Base-by-base conservation (phyloP, 164 flowering plant species). In the grape (Vitis vinifera) region DNA sequence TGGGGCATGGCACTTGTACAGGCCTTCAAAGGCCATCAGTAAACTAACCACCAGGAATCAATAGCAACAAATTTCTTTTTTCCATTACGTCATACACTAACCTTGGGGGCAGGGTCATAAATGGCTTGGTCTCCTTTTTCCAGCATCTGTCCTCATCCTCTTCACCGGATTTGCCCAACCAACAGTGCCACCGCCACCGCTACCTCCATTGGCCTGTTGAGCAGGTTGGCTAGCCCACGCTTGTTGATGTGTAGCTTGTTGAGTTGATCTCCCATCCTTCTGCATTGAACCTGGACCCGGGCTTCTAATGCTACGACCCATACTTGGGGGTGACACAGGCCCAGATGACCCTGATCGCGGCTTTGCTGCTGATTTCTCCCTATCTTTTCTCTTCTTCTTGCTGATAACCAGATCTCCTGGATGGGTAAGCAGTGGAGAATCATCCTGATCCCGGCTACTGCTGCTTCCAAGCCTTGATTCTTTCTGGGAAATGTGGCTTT, bases 141-240 rank as follows among this genome's bases (percentile, higher is more conserved):
- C 98, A 53, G 91, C 68, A 82, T 90, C 99, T 61, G 99, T 88
- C 71, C 99, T 86, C 88, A 86, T 73, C 73, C 93, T 83, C 87
- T 95, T 95, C 47, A 95, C 99, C 55, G 98, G 98, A 73, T 90
- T 93, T 11, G 99, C 94, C 99, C 99, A 95, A 17, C 93, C 89
- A 48, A 83, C 85, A 29, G 58, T 67, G 59, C 87, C 90, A 12
- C 84, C 80, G 66, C 84, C 71, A 62, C 85, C 69, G 27, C 73
- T 6, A 3, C 44, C 44, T 3, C 7, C 76, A 58, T 73, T 80
- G 47, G 68, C 62, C 55, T 77, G 88, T 68, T 84, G 94, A 51
- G 78, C 68, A 6, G 88, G 66, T 70, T 83, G 89, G 64, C 76
- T 75, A 11, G 79, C 64, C 89, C 91, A 86, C 56, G 77, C 79